Evolutionary conservation across 2,329 filamentous ascomycete genomes (phyloP).

Genomic region (Cucurbitaria berberidis): DNA sequence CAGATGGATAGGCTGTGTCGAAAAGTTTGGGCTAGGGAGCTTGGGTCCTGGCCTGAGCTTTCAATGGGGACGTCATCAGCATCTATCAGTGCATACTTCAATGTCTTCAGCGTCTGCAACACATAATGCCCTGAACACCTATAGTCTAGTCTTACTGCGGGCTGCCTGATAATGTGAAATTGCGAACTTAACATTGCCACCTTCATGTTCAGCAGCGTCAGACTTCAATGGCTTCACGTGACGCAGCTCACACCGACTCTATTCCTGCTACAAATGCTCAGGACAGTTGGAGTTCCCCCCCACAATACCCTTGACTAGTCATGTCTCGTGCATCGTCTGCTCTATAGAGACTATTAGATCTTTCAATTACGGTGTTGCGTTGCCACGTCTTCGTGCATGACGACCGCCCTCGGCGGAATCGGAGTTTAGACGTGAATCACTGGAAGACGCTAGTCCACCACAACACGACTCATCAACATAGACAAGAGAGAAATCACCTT

Average conservation of each 20-base stretch:
- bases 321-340: too few species aligned
- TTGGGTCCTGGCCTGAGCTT: constrained; percentile 18
- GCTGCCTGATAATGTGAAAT: too few species aligned
- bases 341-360: not conserved
- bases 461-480: not conserved
- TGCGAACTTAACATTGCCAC: too few species aligned
- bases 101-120: too few species aligned
- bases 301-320: not conserved
- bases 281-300: not conserved
- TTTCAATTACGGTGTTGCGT: not conserved
- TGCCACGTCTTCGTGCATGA: constrained; percentile 5
- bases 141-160: too few species aligned
- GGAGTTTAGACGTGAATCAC: constrained; percentile 8
- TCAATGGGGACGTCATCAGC: constrained; percentile 19
- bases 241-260: not conserved
- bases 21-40: constrained; percentile 22
- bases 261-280: not conserved
- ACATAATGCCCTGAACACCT: too few species aligned
- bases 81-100: too few species aligned
- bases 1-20: constrained; percentile 8
- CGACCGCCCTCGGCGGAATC: constrained; percentile 11
- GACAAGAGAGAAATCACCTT: not conserved
- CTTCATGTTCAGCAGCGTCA: not conserved
- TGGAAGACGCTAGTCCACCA: not conserved
- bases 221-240: not conserved